These are phyloP conservation scores for Cystobasidium slooffiae DNA, from an alignment of 1,284 basidiomycete genomes.

Conservation along the genomic window DNA sequence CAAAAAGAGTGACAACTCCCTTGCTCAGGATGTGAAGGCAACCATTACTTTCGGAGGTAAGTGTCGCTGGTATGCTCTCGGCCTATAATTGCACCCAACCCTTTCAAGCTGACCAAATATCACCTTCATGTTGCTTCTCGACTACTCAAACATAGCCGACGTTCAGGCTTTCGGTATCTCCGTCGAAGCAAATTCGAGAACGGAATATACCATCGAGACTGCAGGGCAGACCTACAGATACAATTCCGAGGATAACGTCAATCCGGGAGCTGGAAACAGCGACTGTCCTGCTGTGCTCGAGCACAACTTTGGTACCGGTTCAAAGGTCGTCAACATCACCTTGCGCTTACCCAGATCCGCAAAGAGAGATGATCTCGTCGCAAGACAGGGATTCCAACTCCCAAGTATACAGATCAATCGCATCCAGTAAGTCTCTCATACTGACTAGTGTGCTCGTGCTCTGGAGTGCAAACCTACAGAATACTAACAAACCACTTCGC, in stretches of 20 bases:
- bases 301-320: not conserved
- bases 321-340: not conserved
- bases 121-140: not conserved
- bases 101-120: no score
- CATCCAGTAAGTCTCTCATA: not conserved
- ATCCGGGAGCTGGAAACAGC: not conserved
- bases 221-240: not conserved
- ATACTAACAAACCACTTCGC: no score
- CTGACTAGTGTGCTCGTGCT: no score
- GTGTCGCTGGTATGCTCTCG: not conserved
- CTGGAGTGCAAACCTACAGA: no score
- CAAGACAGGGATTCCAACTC: conserved; percentile 1
- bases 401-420: conserved; percentile 9
- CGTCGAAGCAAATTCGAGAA: not conserved
- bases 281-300: not conserved
- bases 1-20: conserved; percentile 9
- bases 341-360: conserved; percentile 13
- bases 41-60: not conserved
- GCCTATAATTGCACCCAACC: no score
- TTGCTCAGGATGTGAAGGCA: conserved; percentile 3
- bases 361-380: not conserved
- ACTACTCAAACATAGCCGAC: not conserved
- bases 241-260: conserved; percentile 10
- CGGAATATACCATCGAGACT: not conserved
- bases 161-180: not conserved